A percentile compares a stretch with the other conserved stretches of the same genome.
Evolutionary conservation across 2,329 filamentous ascomycete genomes (phyloP).

Genomic region (Aspergillus persii): DNA sequence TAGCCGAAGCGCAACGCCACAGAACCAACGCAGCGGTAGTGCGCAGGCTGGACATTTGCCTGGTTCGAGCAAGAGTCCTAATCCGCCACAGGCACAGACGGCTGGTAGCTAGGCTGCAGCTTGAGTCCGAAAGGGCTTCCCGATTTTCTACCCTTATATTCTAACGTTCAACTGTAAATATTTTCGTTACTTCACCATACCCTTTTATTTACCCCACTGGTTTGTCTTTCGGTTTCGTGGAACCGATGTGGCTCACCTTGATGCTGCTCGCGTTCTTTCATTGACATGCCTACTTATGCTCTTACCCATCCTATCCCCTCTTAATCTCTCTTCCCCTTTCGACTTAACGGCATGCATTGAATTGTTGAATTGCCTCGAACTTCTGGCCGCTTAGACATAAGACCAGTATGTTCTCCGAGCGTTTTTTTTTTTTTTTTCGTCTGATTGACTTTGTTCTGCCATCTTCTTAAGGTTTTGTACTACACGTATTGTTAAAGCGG

Average conservation of each 20-base stretch:
- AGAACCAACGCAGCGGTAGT: constrained; percentile 46
- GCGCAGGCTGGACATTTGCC: constrained; percentile 39
- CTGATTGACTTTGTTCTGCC: background rate
- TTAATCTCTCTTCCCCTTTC: background rate
- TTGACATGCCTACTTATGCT: background rate
- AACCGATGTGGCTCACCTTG: background rate
- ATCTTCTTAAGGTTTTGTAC: constrained; percentile 15
- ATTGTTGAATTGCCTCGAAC: background rate
- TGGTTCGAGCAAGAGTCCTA: constrained; percentile 42
- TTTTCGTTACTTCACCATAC: constrained; percentile 10
- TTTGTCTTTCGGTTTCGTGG: background rate
- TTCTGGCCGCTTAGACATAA: background rate
- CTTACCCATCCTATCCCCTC: background rate
- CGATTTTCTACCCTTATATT: constrained; percentile 28
- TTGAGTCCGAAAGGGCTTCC: background rate
- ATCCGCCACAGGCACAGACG: constrained; percentile 41
- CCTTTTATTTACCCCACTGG: background rate
- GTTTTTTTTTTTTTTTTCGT: constrained; percentile 4
- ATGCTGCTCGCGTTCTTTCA: background rate
- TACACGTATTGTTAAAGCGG: constrained; percentile 24
- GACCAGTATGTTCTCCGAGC: constrained; percentile 11
- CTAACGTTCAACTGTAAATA: constrained; percentile 11
- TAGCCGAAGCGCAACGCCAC: constrained; percentile 47
- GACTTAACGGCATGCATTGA: background rate
- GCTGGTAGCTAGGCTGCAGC: constrained; percentile 37